Evolutionary conservation across 768 basidiomycete genomes (phyloP), one percentile per base, ranked within the genome.

Genomic region (Filobasidium floriforme): DNA sequence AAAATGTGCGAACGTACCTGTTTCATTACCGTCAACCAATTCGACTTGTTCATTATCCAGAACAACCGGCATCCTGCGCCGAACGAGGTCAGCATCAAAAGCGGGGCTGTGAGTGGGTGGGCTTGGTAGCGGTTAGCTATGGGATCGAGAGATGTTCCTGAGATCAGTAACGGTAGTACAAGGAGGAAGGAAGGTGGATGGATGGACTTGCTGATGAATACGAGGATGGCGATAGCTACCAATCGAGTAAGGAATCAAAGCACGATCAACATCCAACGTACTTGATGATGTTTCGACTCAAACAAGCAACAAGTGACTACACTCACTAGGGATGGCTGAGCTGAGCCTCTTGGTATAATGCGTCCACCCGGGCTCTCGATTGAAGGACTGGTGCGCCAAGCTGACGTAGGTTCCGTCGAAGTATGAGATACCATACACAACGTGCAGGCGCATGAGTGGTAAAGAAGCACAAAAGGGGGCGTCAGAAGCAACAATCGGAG

Each of bases 31-130:
- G 73, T 28, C 18, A 65, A 46, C 72, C 72, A 78, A 44, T 68
- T 67, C 11, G 75, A 74, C 60, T 73, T 73, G 66, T 78, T 78
- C 22, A 78, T 71, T 5, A 78, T 60, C 75, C 75, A 78, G 12
- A 78, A 73, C 22, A 78, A 66, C 22, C 77, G 64, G 19, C 60
- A 68, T 11, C 77, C 77, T 7, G 72, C 63, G 12, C 74, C 40
- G 24, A 74, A 66, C 1, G 72, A 75, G 1, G 72, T 63, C 1
- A 72, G 60, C 68, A 75, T 73, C 19, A 76, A 62, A 24, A 71
- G 59, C 1, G 70, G 63, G 43, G 64, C 71, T n/a, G 72, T 74
- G 26, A 73, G 29, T 28, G 61, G 70, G 54, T 75, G 71, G 12
- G 51, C 54, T 2, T 73, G 49, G 60, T 76, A 69, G 22, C 75